Percentiles rank a stretch among this genome's conserved stretches.
phyloP scores from a whole-genome alignment of 768 basidiomycete genomes.

The Leccinum boreale region DNA sequence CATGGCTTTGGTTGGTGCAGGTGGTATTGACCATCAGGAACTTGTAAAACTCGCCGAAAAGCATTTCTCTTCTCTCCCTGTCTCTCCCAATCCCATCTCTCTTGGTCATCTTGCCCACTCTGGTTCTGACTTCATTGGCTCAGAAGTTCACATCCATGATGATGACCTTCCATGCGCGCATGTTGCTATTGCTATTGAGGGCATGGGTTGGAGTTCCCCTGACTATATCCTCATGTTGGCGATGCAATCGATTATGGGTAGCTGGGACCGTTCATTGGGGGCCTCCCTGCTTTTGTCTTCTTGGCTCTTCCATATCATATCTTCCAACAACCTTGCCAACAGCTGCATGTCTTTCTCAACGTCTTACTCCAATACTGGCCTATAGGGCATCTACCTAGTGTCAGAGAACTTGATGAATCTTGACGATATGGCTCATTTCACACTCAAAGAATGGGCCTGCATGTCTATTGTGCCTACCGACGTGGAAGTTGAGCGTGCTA shows the following conservation, averaged over 20 bases:
- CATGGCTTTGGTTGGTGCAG: slow-evolving; percentile 97
- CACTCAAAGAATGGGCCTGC: slow-evolving; percentile 91
- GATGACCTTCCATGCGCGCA: slow-evolving; percentile 87
- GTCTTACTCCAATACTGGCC: slow-evolving; percentile 96
- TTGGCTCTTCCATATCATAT: slow-evolving; percentile 86
- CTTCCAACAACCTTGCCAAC: slow-evolving; percentile 94
- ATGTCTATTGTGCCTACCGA: slow-evolving; percentile 86
- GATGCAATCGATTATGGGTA: slow-evolving; percentile 96
- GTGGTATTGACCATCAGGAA: slow-evolving; percentile 88
- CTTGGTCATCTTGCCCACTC: slow-evolving; percentile 77
- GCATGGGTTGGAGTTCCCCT: slow-evolving; percentile 95
- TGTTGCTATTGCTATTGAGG: slow-evolving; percentile 96
- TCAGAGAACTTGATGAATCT: slow-evolving; percentile 92
- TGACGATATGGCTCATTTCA: slow-evolving; percentile 92
- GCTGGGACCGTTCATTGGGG: slow-evolving; percentile 98
- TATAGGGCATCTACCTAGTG: slow-evolving; percentile 98
- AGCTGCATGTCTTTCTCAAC: slow-evolving; percentile 99
- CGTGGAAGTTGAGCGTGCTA: slow-evolving; percentile 93
- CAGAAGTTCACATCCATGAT: slow-evolving; percentile 93
- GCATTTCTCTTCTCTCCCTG: slow-evolving; percentile 87
- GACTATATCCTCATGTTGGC: slow-evolving; percentile 99
- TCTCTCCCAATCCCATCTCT: slow-evolving; percentile 83
- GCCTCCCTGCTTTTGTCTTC: slow-evolving; percentile 87
- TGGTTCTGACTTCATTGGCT: slow-evolving; percentile 83
- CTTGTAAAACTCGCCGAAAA: slow-evolving; percentile 94